These are phyloP conservation scores for Epichloe coenophiala DNA, from an alignment of 2,329 filamentous ascomycete species.

Conservation along the genomic window DNA sequence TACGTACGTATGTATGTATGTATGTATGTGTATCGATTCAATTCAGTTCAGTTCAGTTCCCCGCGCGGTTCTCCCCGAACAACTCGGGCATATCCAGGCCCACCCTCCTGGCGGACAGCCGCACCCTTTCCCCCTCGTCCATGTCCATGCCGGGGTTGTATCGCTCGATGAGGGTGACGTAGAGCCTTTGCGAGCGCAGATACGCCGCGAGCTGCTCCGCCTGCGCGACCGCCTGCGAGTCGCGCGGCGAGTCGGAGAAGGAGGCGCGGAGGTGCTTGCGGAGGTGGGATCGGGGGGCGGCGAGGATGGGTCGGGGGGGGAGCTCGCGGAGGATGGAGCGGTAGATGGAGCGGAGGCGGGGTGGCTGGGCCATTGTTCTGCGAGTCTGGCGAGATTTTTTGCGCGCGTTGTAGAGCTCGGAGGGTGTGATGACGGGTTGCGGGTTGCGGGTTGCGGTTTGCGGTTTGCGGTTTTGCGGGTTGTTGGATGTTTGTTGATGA, in stretches of 20 bases:
- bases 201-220: slow-evolving; percentile 74
- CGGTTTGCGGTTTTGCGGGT: no score
- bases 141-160: slow-evolving; percentile 91
- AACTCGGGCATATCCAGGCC: slow-evolving; percentile 78
- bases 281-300: slow-evolving; percentile 40
- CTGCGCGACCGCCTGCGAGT: slow-evolving; percentile 9
- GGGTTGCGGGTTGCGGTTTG: no score
- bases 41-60: background rate
- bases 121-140: slow-evolving; percentile 71
- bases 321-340: slow-evolving; percentile 81
- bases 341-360: slow-evolving; percentile 64
- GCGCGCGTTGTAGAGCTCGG: background rate
- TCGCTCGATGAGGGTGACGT: slow-evolving; percentile 68
- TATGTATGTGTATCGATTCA: no score
- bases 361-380: slow-evolving; percentile 4
- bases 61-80: slow-evolving; percentile 16
- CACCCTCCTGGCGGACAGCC: slow-evolving; percentile 72
- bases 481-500: no score
- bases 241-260: slow-evolving; percentile 12
- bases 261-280: slow-evolving; percentile 18
- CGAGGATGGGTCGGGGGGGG: slow-evolving; percentile 44
- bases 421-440: no score
- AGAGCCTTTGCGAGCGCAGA: slow-evolving; percentile 71
- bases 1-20: no score
- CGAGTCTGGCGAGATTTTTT: slow-evolving; percentile 3